Evolutionary conservation across 2,329 filamentous ascomycete species (phyloP).

Genomic region (Xylaria arbuscula): DNA sequence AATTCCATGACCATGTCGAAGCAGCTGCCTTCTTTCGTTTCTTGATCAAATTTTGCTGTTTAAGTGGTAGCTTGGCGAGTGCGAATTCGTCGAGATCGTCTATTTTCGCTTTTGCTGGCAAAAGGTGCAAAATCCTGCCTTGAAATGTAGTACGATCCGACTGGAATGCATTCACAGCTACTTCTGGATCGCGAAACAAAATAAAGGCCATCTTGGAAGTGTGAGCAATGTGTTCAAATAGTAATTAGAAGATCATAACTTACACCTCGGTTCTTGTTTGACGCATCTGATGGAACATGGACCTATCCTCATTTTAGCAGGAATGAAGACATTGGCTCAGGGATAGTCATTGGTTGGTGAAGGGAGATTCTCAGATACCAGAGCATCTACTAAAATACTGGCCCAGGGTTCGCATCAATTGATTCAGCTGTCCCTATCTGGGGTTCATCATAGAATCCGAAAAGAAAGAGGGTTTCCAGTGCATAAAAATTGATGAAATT

Average conservation of each 20-base stretch:
- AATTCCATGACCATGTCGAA: slow-evolving; percentile 94
- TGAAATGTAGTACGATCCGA: slow-evolving; percentile 90
- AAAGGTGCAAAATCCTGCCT: slow-evolving; percentile 89
- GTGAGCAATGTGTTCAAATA: slow-evolving; percentile 29
- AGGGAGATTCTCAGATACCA: slow-evolving; percentile 76
- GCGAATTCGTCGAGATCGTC: slow-evolving; percentile 88
- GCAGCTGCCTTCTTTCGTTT: slow-evolving; percentile 83
- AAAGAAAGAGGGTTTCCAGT: slow-evolving; percentile 3
- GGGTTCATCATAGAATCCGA: slow-evolving; percentile 84
- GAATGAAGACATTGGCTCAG: slow-evolving; percentile 43
- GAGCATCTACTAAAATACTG: slow-evolving; percentile 99
- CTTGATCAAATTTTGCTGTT: slow-evolving; percentile 92
- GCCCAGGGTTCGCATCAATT: slow-evolving; percentile 92
- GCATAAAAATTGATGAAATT: slow-evolving; percentile 39
- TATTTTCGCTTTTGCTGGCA: slow-evolving; percentile 85
- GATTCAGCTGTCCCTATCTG: slow-evolving; percentile 99
- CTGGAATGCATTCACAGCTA: slow-evolving; percentile 81
- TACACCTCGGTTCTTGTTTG: slow-evolving; percentile 79
- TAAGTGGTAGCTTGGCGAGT: slow-evolving; percentile 89
- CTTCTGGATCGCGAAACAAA: slow-evolving; percentile 76
- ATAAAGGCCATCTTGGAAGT: slow-evolving; percentile 76
- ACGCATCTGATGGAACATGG: slow-evolving; percentile 81
- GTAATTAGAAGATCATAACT: slow-evolving; percentile 17
- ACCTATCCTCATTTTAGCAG: slow-evolving; percentile 71
- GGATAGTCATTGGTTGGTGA: slow-evolving; percentile 46